Evolutionary conservation across 768 basidiomycete genomes (phyloP), one percentile per base, ranked within the genome.

Genomic region (Boletus rubroflammeus): DNA sequence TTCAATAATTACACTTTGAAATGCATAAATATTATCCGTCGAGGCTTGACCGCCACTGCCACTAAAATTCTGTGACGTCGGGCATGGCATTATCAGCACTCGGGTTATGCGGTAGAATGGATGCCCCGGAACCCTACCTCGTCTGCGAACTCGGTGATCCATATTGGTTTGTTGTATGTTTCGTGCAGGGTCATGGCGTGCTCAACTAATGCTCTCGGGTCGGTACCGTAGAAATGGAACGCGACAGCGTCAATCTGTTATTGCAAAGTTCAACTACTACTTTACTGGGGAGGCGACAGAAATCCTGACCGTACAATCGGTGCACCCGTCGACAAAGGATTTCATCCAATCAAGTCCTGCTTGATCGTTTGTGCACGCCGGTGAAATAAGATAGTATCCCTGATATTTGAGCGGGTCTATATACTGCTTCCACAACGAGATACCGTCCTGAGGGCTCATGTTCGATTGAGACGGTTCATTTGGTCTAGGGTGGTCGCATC

Each of bases 71-170:
- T 88, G 32, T 15, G 7, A 42, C 3, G 15, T 17, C 17, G 7
- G 0, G 34, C 11, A 23, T 28, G 10, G 15, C 9, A 39, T 6
- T 0, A 28, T 57, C 53, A 25, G 38, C 48, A 31, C 36, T 42
- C 29, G 5, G 25, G 40, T 15, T 45, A 43, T 40, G 40, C 49
- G 15, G 53, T 31, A 13, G 13, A 10, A 31, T 3, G 14, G 35
- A 21, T 19, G 31, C 47, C 23, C 10, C 5, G 6, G 19, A 39
- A 29, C 54, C 61, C 17, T 54, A 81, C 87, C 73, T 83, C 76
- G 73, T 84, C 86, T 50, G 88, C 89, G 54, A 81, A 85, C 62
- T 92, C 90, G 5, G 88, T 86, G 58, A 85, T 64, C 78, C 78
- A 82, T 62, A 91, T 72, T 28, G 70, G 68, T 52, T 64, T 61